Percentiles rank a stretch among this genome's conserved stretches.
Conservation (phyloP, 2,329 filamentous ascomycete genomes). For the Nigrospora sphaerica region DNA sequence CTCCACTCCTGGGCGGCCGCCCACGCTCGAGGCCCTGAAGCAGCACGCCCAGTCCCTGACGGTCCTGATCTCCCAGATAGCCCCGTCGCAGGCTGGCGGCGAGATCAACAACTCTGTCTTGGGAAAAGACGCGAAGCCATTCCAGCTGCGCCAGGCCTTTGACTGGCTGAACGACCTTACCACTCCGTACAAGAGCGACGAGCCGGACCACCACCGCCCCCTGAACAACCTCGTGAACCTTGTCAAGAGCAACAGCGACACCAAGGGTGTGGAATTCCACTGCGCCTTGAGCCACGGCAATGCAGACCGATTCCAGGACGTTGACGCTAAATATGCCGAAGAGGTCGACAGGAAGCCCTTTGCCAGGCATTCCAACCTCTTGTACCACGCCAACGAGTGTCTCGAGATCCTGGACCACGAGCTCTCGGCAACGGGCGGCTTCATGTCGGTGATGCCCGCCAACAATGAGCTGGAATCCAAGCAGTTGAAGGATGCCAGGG, state of each 20-base stretch:
- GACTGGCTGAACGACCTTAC: conserved; percentile 49
- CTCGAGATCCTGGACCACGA: conserved; percentile 55
- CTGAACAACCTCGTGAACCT: conserved; percentile 39
- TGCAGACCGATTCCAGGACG: not conserved
- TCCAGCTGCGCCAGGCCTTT: conserved; percentile 40
- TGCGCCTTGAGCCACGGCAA: conserved; percentile 31
- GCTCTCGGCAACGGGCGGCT: conserved; percentile 45
- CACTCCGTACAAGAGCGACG: conserved; percentile 39
- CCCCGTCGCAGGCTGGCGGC: conserved; percentile 25
- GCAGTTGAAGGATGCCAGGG: conserved; percentile 30
- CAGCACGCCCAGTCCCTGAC: conserved; percentile 52
- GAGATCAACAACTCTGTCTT: conserved; percentile 20
- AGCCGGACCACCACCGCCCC: conserved; percentile 38
- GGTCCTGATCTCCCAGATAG: conserved; percentile 42
- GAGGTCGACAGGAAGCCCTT: conserved; percentile 26
- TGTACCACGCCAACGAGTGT: conserved; percentile 52
- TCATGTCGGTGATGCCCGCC: conserved; percentile 46
- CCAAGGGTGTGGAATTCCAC: conserved; percentile 31
- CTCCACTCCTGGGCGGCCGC: conserved; percentile 41
- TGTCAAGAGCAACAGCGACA: conserved; percentile 33
- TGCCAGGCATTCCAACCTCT: conserved; percentile 39
- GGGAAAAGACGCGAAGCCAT: conserved; percentile 14
- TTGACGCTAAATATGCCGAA: conserved; percentile 7
- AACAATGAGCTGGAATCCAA: conserved; percentile 29
- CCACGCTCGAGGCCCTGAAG: conserved; percentile 51